Base-by-base conservation (phyloP, 345 rosid genomes). In the Abelmoschus esculentus region DNA sequence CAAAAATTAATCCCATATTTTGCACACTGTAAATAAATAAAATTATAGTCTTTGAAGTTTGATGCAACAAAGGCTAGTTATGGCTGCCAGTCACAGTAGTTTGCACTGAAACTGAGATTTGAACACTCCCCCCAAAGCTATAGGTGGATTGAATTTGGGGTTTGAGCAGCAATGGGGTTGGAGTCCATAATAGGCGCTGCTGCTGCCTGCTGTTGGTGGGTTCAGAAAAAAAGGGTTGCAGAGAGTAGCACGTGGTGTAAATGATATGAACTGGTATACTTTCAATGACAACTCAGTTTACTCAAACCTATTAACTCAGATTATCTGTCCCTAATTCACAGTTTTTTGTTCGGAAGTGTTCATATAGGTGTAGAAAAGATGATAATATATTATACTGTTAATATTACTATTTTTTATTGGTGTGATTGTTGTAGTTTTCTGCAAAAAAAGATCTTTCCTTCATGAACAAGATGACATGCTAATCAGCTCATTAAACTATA, bases 91-190 rank as follows among this genome's bases (percentile, higher is more conserved):
- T 52, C 54, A 34, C 38, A 36, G 10, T 19, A 28, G 34, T 61
- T n/a, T 61, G 38, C 5, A 72, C 40, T 57, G 50, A 70, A 40
- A 72, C 66, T 72, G 61, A 18, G 79, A 66, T 71, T 60, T 46
- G 14, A 56, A 69, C 64, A 47, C 62, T 22, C 63, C 61, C 61
- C 70, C 65, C 73, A 67, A 58, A 53, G 50, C 7, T 46, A 29
- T 3, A n/a, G 68, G 68, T 32, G 13, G 19, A 13, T 47, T 57
- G 67, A 63, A 58, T 58, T 42, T 12, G 42, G 49, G 38, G 9
- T 62, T 49, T 52, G 50, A 3, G 5, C 19, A 49, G 69, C 19
- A 34, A 63, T 4, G 42, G 44, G 18, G 26, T n/a, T n/a, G 54
- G 63, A 47, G 70, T 55, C 56, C 64, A 53, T 72, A 64, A 65